These are phyloP conservation scores for Dothideomycetes sp. DNA, from an alignment of 2,329 filamentous ascomycete genomes.

Conservation along the genomic window DNA sequence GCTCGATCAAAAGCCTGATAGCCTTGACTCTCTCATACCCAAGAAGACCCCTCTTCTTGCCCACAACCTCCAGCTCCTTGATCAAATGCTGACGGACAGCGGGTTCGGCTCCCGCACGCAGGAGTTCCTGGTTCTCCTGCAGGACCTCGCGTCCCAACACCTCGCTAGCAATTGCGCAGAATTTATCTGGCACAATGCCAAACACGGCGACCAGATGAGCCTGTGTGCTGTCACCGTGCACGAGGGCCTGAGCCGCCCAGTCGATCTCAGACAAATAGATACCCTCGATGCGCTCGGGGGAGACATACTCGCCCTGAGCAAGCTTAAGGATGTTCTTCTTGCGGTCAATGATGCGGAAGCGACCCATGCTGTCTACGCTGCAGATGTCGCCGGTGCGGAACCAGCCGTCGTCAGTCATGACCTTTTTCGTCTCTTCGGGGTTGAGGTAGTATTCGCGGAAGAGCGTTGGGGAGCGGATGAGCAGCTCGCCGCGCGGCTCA, in stretches of 20 bases:
- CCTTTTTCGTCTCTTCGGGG: conserved; percentile 12
- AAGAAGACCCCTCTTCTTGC: conserved; percentile 70
- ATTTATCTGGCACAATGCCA: conserved; percentile 67
- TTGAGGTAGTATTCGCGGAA: conserved; percentile 23
- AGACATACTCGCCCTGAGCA: conserved; percentile 11
- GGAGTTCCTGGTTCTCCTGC: conserved; percentile 52
- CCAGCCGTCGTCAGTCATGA: conserved; percentile 13
- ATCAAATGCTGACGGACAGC: conserved; percentile 61
- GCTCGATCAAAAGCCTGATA: conserved; percentile 63
- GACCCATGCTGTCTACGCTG: conserved; percentile 9
- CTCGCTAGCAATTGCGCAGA: conserved; percentile 66
- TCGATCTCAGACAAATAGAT: conserved; percentile 43
- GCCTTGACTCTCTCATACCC: conserved; percentile 71
- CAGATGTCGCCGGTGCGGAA: conserved; percentile 27
- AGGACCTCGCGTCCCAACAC: conserved; percentile 58
- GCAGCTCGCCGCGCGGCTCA: conserved; percentile 9
- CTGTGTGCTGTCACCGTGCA: conserved; percentile 76
- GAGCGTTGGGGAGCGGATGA: conserved; percentile 9
- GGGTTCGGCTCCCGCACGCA: conserved; percentile 51
- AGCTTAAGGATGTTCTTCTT: conserved; percentile 11
- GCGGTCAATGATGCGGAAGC: conserved; percentile 11
- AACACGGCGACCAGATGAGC: conserved; percentile 70
- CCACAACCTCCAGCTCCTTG: conserved; percentile 64
- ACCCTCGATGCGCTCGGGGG: conserved; percentile 11
- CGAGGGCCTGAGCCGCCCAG: conserved; percentile 64